Base-by-base conservation (phyloP, 1,284 basidiomycete species). In the Cryptococcus deneoformans region DNA sequence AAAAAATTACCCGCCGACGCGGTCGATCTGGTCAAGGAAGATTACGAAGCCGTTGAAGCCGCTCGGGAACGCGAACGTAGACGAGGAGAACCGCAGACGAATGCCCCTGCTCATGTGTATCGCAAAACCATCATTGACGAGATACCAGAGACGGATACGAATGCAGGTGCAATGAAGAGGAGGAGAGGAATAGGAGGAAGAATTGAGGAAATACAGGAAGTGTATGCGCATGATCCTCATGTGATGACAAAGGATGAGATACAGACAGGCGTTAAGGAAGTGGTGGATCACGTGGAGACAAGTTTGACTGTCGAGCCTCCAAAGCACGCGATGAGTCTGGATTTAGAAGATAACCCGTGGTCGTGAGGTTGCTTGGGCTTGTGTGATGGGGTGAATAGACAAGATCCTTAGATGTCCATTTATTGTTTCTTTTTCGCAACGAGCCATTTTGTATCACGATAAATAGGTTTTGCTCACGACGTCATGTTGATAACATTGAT, bases 11-110 rank as follows among this genome's bases (percentile, higher is more conserved):
- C 86, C 1, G 81, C 83, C 0, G 89, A 90, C 63, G 89, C 88
- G 1, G 85, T 91, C 4, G 89, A 92, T 70, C 79, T 92, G 10
- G 81, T 92, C 2, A 76, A 79, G 2, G 79, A 82, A 29, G 81
- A 80, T 39, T 72, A 76, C 36, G 76, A 76, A 16, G 76, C 71
- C 1, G 69, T 72, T 4, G 71, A 72, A 36, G 75, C 73, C 46
- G 68, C 69, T 2, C 48, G 63, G 50, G 43, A 61, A 45, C 56
- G 70, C 36, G 65, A 72, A 57, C 51, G 69, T 14, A 35, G 67
- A 20, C 61, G 65, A 48, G 69, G 71, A 11, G 74, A 74, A 52
- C 70, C 74, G 7, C 71, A 76, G 40, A 69, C 66, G 1, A 66
- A 75, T 42, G 66, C 65, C 5, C 71, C 70, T 3, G 57, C 64